Percentiles rank a stretch among this genome's conserved stretches.
These are phyloP conservation scores for Hypoxylon cercidicola DNA, from an alignment of 495 filamentous ascomycete species.

Conservation along the genomic window DNA sequence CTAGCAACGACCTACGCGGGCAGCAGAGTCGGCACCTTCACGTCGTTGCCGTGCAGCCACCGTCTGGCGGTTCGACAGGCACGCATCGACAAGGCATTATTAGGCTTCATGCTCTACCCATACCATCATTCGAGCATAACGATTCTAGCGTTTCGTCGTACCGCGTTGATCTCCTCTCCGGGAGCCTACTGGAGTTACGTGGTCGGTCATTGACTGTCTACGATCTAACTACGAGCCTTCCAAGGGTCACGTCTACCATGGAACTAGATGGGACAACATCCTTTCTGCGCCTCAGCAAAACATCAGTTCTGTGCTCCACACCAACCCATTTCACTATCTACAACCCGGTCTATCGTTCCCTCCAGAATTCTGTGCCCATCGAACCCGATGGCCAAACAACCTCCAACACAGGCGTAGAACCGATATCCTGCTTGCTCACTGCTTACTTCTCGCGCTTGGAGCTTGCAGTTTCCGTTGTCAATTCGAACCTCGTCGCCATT, in stretches of 20 bases:
- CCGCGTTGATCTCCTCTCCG: constrained; percentile 66
- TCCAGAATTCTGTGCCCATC: constrained; percentile 65
- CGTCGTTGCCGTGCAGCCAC: constrained; percentile 53
- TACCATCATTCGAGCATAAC: constrained; percentile 13
- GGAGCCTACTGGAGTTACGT: constrained; percentile 63
- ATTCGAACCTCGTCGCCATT: constrained; percentile 66
- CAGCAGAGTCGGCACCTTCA: constrained; percentile 53
- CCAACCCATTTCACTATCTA: constrained; percentile 61
- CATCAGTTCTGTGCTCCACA: constrained; percentile 59
- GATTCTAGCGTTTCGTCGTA: constrained; percentile 41
- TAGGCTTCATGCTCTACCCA: constrained; percentile 43
- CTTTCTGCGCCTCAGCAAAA: constrained; percentile 63
- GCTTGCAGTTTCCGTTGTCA: constrained; percentile 67
- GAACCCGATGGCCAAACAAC: constrained; percentile 35
- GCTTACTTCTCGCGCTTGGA: constrained; percentile 72
- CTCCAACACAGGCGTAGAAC: constrained; percentile 32
- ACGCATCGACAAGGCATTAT: constrained; percentile 36
- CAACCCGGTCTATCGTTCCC: constrained; percentile 73
- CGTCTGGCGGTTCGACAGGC: constrained; percentile 36
- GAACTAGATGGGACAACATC: constrained; percentile 52
- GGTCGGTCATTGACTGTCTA: constrained; percentile 59
- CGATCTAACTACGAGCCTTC: constrained; percentile 60
- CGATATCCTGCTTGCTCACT: constrained; percentile 57
- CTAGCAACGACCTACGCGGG: constrained; percentile 26
- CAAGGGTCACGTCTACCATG: constrained; percentile 54